A percentile compares a stretch with the other conserved stretches of the same genome.
Conservation (phyloP, 192 early-diverging fungal genomes). For the Backusella parvicylindrica region DNA sequence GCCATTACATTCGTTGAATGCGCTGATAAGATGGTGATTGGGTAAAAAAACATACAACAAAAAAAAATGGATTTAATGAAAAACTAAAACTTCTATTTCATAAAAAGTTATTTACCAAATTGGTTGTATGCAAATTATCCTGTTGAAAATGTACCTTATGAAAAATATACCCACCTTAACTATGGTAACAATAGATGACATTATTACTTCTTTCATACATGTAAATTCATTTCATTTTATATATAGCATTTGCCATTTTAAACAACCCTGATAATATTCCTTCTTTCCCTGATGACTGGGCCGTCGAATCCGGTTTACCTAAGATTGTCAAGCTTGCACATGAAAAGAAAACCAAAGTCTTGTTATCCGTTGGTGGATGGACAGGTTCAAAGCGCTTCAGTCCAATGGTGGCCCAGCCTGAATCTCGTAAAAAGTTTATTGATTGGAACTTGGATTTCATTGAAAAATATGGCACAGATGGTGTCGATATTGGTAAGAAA, state of each 20-base stretch:
- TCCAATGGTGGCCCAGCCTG: conserved; percentile 44
- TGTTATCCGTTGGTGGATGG: conserved; percentile 73
- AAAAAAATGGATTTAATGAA: neutral
- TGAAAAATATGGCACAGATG: conserved; percentile 52
- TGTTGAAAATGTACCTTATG: conserved; percentile 12
- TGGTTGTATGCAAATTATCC: conserved; percentile 37
- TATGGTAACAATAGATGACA: conserved; percentile 25
- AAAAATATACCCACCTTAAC: conserved; percentile 38
- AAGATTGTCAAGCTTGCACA: conserved; percentile 44
- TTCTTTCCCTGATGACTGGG: conserved; percentile 27
- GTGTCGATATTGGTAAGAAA: conserved; percentile 52
- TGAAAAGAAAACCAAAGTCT: conserved; percentile 43
- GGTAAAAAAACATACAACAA: conserved; percentile 1
- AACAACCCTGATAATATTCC: conserved; percentile 41
- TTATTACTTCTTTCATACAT: neutral
- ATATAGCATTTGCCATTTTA: conserved; percentile 43
- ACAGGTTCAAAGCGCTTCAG: conserved; percentile 66
- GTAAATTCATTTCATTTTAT: neutral
- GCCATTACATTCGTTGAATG: neutral
- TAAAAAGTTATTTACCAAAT: conserved; percentile 33
- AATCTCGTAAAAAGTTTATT: conserved; percentile 52
- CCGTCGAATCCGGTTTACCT: conserved; percentile 28
- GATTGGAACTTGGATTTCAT: conserved; percentile 52
- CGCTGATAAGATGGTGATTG: conserved; percentile 18
- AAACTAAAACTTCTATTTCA: neutral